phyloP scores from a whole-genome alignment of 495 filamentous ascomycete genomes.

The Pyrenula aspistea region DNA sequence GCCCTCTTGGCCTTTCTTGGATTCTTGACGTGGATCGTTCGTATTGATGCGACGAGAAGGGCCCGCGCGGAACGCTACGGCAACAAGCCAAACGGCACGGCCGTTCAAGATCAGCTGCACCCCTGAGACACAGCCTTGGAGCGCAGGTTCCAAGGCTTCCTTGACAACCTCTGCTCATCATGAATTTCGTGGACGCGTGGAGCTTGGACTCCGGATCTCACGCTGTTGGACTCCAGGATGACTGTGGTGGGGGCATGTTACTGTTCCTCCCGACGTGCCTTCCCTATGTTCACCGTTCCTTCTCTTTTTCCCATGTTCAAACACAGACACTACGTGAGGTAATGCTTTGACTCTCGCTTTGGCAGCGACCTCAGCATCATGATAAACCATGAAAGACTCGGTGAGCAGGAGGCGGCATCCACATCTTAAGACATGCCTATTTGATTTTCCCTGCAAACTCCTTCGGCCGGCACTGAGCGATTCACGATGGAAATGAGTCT shows the following conservation, averaged over 20 bases:
- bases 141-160: too few species aligned
- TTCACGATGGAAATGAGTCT: not conserved
- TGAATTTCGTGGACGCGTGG: not conserved
- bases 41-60: too few species aligned
- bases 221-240: not conserved
- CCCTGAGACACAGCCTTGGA: not conserved
- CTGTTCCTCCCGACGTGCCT: not conserved
- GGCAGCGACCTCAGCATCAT: not conserved
- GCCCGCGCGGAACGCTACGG: too few species aligned
- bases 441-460: not conserved
- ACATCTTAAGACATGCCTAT: not conserved
- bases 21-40: too few species aligned
- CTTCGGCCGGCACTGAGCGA: too few species aligned
- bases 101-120: too few species aligned
- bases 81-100: too few species aligned
- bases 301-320: not conserved
- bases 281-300: not conserved
- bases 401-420: not conserved
- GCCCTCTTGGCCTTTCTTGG: too few species aligned
- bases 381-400: not conserved
- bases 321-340: not conserved
- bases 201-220: not conserved
- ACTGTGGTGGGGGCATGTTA: not conserved
- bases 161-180: not conserved
- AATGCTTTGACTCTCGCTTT: not conserved